Base-by-base conservation (phyloP, 805 yeast species). In the Barnettozyma populi region DNA sequence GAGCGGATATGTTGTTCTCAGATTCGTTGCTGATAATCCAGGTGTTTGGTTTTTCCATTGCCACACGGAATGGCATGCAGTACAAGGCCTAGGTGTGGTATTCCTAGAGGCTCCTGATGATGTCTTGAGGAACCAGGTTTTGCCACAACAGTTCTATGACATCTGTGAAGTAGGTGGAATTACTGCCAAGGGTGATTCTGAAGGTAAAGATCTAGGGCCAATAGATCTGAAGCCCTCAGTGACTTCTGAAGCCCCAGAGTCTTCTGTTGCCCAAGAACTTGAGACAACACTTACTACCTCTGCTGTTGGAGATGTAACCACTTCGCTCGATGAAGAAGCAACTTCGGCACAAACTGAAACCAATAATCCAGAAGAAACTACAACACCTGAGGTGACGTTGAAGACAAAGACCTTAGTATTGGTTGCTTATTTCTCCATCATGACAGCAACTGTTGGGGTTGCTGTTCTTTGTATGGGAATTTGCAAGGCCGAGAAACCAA, bases 41-140 rank as follows among this genome's bases (percentile, higher is more conserved):
- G 97, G 97, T 42, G 83, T 87, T 18, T 90, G 97, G 97, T 79
- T 84, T 47, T 86, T 90, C 80, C 97, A 90, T 63, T 90, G 97
- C 66, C 96, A 87, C 60, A 78, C 86, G 29, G 92, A 86, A 58
- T 86, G 90, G 84, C 95, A 86, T 65, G 76, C 86, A 55, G 84
- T 79, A 52, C 92, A 85, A 67, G 95, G 95, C 13, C 72, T 86
- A 47, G 90, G 90, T 10, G 69, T 84, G 36, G 77, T 80, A 1
- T 75, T 86, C 36, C 70, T 86, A 31, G 95, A 86, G 61, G 82
- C 85, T 11, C 90, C 94, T n/a, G 61, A 68, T 43, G 69, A 66
- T 37, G 63, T 84, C 20, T 75, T 76, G 55, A 57, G 69, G 49
- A 41, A 55, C 16, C 70, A 69, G 40, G 29, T 1, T 0, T 50